Evolutionary conservation across 768 basidiomycete genomes (phyloP), one percentile per base, ranked within the genome.

Genomic region (Rossbeevera mucosa): DNA sequence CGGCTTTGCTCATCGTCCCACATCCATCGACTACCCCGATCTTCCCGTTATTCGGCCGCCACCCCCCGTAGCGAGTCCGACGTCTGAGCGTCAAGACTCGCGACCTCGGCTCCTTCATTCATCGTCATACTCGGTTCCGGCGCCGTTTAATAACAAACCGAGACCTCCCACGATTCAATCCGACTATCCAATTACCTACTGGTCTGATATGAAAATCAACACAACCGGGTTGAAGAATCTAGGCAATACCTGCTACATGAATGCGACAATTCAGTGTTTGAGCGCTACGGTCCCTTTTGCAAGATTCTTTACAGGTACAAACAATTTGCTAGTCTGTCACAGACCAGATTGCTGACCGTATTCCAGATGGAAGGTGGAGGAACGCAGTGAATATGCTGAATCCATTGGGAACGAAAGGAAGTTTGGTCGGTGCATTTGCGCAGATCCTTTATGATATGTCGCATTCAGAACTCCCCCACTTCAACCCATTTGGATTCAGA

Each of bases 161-260:
- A 78, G 72, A 54, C 80, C 82, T 2, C 88, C 88, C 16, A 79
- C 80, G 22, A 87, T 90, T 56, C 69, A 71, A 25, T 84, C 81
- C n/a, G 83, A 86, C 43, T 94, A 89, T 64, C 87, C 89, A 4
- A 84, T 92, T 20, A 76, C 76, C 5, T 94, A 88, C 67, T 97
- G 94, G 94, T 70, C 77, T 13, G 90, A 94, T 64, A 74, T 82
- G 36, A 80, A 86, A 55, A 83, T 94, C 49, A 87, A 86, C 21
- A 83, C 83, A 18, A 83, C 85, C 0, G 95, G 95, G 4, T 68
- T 99, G 65, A 94, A 94, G 80, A 99, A 99, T 66, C 65, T 98
- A 54, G 86, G 89, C 16, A 98, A 97, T 67, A 99, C 96, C 7
- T 99, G 96, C 68, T 99, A 98, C 66, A 98, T 98, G 93, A 98